Base-by-base conservation (phyloP, 768 basidiomycete genomes). In the Rhizopogon vulgaris region DNA sequence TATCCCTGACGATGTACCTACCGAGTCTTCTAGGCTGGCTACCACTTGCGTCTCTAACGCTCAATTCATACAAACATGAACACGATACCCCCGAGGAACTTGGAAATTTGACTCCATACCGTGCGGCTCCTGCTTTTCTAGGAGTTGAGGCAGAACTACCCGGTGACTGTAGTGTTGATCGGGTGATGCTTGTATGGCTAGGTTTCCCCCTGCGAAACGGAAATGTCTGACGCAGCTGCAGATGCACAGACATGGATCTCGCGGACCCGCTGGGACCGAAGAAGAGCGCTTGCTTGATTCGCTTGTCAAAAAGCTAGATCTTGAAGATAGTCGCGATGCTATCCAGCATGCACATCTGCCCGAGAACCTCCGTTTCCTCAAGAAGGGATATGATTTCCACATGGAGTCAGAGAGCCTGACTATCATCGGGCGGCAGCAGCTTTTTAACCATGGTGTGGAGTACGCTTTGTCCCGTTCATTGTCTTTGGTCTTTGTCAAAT, bases 241-340 rank as follows among this genome's bases (percentile, higher is more conserved):
- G 74, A 66, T 76, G 62, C 71, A 69, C 54, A 56, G 72, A 46
- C 74, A 77, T 50, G 74, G 75, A 9, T 69, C 68, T 46, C 71
- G 72, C 48, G 69, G 63, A 52, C 74, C 71, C 38, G 60, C 60
- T 18, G 58, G 51, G n/a, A 1, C 7, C 4, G 14, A 3, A 32
- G 67, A 69, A 66, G 62, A 63, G 24, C 3, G 11, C 39, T 69
- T 58, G 56, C 65, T 72, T 48, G 60, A 65, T 7, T 62, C 63
- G 41, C 66, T 76, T 15, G 66, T 66, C 11, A 49, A 55, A 8
- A 66, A 68, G 38, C 67, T 76, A 22, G 60, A 22, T 22, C 22
- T 22, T 22, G 22, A 59, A 27, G 54, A 52, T 30, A 51, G 60
- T 18, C 59, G 54, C 10, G 60, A 60, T 10, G 49, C 57, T 40